phyloP scores from a whole-genome alignment of 441 rosid genomes.

The Flueggea neowawraea region DNA sequence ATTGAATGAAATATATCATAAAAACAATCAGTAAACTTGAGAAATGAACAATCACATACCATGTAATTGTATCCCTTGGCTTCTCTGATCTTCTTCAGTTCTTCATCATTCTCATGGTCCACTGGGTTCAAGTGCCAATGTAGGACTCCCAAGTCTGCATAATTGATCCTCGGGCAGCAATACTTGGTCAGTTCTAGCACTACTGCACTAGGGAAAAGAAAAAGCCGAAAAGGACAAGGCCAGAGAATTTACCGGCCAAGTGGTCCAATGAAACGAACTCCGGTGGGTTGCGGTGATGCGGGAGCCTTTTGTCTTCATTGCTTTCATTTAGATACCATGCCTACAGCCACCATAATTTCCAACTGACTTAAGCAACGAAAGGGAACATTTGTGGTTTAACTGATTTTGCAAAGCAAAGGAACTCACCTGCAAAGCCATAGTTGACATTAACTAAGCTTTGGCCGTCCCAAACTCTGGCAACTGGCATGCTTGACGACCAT shows the following conservation, averaged over 20 bases:
- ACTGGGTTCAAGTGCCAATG: conserved; percentile 73
- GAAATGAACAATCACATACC: conserved; percentile 31
- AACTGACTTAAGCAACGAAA: not conserved
- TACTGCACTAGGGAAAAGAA: too few species aligned
- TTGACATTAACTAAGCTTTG: not conserved
- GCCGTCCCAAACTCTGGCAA: not conserved
- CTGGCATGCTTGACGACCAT: not conserved
- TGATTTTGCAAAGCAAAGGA: not conserved
- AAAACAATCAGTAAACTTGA: too few species aligned
- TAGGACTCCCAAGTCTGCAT: conserved; percentile 67
- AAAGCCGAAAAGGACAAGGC: conserved; percentile 6
- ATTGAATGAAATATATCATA: too few species aligned
- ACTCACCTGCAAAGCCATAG: conserved; percentile 69
- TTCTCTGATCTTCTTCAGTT: conserved; percentile 58
- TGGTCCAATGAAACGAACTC: conserved; percentile 49
- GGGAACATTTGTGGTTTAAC: not conserved
- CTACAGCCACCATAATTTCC: conserved; percentile 22
- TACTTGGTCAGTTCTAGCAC: not conserved
- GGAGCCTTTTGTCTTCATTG: conserved; percentile 64
- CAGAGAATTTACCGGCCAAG: conserved; percentile 44
- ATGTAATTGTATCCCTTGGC: conserved; percentile 76
- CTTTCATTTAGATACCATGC: conserved; percentile 89
- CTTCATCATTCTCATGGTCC: conserved; percentile 65
- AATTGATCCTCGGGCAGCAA: not conserved
- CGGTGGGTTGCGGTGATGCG: conserved; percentile 56